These are phyloP conservation scores for Spraguea lophii DNA, from an alignment of 371 early-diverging fungal species.

Conservation along the genomic window DNA sequence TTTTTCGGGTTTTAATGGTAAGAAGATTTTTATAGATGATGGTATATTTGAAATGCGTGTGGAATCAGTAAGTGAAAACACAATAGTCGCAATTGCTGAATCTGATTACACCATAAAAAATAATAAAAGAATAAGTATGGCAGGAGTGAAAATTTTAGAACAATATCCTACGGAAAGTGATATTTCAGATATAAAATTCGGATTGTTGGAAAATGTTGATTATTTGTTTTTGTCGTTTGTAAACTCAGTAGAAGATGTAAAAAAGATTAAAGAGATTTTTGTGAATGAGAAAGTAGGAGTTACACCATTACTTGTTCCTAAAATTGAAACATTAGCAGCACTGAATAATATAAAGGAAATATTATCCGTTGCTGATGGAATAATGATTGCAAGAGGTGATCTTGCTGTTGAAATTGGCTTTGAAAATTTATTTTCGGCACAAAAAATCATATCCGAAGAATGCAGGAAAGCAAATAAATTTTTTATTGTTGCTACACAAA, in stretches of 20 bases:
- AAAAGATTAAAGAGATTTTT: constrained; percentile 56
- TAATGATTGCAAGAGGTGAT: constrained; percentile 94
- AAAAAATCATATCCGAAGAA: constrained; percentile 80
- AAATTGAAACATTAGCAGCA: constrained; percentile 73
- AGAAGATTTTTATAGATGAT: constrained; percentile 56
- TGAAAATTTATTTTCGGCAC: constrained; percentile 66
- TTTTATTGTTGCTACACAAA: constrained; percentile 82
- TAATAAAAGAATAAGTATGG: constrained; percentile 67
- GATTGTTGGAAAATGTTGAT: constrained; percentile 71
- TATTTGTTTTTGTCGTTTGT: constrained; percentile 87
- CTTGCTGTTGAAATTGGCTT: constrained; percentile 84
- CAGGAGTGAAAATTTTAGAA: constrained; percentile 60
- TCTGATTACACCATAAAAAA: constrained; percentile 56
- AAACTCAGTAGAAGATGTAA: constrained; percentile 63
- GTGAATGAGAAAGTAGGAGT: constrained; percentile 53
- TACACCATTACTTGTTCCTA: constrained; percentile 30
- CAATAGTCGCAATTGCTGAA: constrained; percentile 50
- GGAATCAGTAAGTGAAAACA: constrained; percentile 2
- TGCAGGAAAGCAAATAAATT: constrained; percentile 79
- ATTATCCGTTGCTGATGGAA: constrained; percentile 68
- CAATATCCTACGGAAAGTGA: constrained; percentile 81
- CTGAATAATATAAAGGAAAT: constrained; percentile 87
- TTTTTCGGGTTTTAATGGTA: constrained; percentile 64
- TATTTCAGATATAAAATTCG: constrained; percentile 64
- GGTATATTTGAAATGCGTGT: constrained; percentile 22